Evolutionary conservation across 2,329 filamentous ascomycete genomes (phyloP), one percentile per base, ranked within the genome.

Genomic region (Cyanodermella asteris): DNA sequence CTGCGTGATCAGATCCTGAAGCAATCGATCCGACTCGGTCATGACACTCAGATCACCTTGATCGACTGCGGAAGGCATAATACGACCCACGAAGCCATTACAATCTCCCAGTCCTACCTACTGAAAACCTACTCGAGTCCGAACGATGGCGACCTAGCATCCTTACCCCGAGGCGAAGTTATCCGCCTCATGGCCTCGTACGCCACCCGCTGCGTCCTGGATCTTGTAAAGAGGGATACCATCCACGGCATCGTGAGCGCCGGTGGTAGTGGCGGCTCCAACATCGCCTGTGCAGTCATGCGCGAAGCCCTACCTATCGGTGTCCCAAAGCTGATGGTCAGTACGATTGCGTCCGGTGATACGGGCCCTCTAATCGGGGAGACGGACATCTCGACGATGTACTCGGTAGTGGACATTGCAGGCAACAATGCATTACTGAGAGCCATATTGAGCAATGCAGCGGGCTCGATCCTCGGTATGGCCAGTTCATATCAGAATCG

Each of bases 311-410:
- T 72, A 0, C 70, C 71, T 0, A 51, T 76, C 8, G 69, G 69
- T 0, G 60, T 77, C 25, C 72, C 72, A 0, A 77, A 77, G 37
- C 35, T 77, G 22, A 68, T 77, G 26, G 64, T 76, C 3, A 72
- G 64, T 13, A 77, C 72, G 0, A 62, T 76, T 35, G 70, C 70
- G 0, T 70, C 64, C 16, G 69, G 71, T 3, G 64, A 77, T 32
- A 65, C 66, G 2, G 57, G 56, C 1, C 59, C 61, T 0, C 61
- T 72, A n/a, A 52, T 77, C 2, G 68, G 62, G 20, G 70, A 75
- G 41, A 64, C 61, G 0, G 72, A 77, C 33, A 69, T 76, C 23
- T 62, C 61, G 0, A 57, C 77, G 46, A 71, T 74, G 61, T 72
- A 74, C 36, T 69, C 61, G 10, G 67, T 77, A 2, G 71, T 76